Evolutionary conservation across 2,329 filamentous ascomycete genomes (phyloP), one percentile per base, ranked within the genome.

Genomic region (Daldinia sp.): DNA sequence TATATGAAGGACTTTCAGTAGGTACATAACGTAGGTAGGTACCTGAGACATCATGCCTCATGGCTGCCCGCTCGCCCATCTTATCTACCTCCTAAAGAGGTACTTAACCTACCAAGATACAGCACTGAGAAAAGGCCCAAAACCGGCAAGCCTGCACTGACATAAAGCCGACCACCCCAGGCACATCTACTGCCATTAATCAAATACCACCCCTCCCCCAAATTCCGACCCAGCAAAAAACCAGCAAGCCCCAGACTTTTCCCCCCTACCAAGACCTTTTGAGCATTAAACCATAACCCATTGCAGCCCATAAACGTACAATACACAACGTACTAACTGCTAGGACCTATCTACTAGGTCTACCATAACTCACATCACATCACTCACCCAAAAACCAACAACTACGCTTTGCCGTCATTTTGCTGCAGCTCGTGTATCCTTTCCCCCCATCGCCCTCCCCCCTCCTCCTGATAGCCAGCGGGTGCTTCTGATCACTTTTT

Each of bases 391-490:
- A 50, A 58, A 35, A 59, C 64, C 61, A 21, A 60, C 47, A 17
- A 60, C 41, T 48, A 58, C 52, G 52, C 56, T 56, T 63, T 53
- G 65, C 59, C 65, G 62, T 67, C 58, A 65, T 61, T 67, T 67
- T 67, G 58, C 58, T 63, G 59, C 62, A 52, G 45, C 56, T 61
- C 47, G 62, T 64, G 55, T 60, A 59, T 60, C 58, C 35, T 62
- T 58, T 53, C 53, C 34, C 35, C 13, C 41, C 50, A 39, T 47
- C 47, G 41, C 47, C 25, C 56, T 39, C 47, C 25, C 56, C 29
- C 37, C 47, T 30, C 43, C 53, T 54, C 59, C 48, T 50, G 51
- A 63, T 57, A 63, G 47, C 51, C 52, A 35, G 49, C 59, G 57
- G 63, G 43, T 58, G 56, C 53, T 63, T 58, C 63, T 57, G 59